Conservation (phyloP, 2,329 filamentous ascomycete genomes). For the Trichoderma breve region DNA sequence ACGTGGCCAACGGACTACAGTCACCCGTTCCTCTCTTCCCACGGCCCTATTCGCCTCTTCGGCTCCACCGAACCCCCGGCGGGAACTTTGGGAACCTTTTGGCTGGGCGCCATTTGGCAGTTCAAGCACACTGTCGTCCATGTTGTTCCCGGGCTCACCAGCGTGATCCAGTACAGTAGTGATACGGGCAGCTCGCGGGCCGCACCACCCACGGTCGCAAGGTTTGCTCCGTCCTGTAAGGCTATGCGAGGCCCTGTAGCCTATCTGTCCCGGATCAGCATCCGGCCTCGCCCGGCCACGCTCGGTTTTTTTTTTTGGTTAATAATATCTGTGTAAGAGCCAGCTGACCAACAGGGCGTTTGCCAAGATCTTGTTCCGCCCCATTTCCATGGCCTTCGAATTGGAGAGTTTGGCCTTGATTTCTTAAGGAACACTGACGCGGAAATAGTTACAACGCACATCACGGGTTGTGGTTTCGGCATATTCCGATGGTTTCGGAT, state of each 20-base stretch:
- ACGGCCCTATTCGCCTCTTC: neutral
- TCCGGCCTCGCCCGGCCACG: slow-evolving; percentile 4
- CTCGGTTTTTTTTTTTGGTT: neutral
- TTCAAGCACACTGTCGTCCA: neutral
- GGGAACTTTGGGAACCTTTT: slow-evolving; percentile 18
- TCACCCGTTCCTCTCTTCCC: neutral
- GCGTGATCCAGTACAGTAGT: neutral
- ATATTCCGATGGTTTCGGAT: neutral
- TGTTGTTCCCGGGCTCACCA: neutral
- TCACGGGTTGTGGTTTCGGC: neutral
- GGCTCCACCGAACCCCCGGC: neutral
- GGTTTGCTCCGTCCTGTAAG: neutral
- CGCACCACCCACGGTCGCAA: neutral
- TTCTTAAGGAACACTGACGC: neutral
- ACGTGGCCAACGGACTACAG: neutral
- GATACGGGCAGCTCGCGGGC: neutral
- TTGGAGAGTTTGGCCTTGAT: neutral
- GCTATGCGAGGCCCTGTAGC: neutral
- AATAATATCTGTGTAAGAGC: neutral
- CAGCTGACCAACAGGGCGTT: neutral
- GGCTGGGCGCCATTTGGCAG: neutral
- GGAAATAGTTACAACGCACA: neutral
- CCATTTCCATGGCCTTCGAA: neutral
- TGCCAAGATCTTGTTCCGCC: neutral
- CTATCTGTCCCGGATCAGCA: neutral